Conservation (phyloP, 345 rosid species). For the Pugionium cornutum region DNA sequence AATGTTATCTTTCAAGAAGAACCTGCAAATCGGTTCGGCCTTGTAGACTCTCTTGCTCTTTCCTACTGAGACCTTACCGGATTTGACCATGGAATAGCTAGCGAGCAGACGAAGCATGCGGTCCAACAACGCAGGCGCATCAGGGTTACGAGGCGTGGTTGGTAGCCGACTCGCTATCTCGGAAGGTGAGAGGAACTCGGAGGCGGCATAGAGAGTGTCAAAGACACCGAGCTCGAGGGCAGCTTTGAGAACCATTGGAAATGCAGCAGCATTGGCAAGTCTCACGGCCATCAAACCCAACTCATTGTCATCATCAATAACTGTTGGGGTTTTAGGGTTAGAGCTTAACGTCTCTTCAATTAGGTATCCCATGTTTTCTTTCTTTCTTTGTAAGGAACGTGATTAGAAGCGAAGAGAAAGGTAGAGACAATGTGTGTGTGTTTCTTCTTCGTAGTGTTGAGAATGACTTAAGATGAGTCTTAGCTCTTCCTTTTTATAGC, state of each 20-base stretch:
- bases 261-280: conserved; percentile 35
- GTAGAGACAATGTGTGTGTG: too few species aligned
- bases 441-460: conserved; percentile 15
- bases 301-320: conserved; percentile 36
- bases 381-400: conserved; percentile 10
- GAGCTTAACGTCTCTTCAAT: conserved; percentile 25
- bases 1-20: conserved; percentile 37
- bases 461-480: conserved; percentile 2
- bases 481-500: conserved; percentile 26
- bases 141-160: conserved; percentile 43
- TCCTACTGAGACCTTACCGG: conserved; percentile 1
- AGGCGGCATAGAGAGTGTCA: conserved; percentile 37
- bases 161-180: conserved; percentile 46
- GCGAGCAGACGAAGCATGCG: conserved; percentile 52
- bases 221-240: conserved; percentile 48
- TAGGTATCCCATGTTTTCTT: conserved; percentile 13
- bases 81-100: conserved; percentile 43
- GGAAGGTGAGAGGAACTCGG: conserved; percentile 40
- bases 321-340: conserved; percentile 12
- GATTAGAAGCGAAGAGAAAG: too few species aligned
- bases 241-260: conserved; percentile 52
- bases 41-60: conserved; percentile 41
- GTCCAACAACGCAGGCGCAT: conserved; percentile 45
- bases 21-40: conserved; percentile 47
- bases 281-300: conserved; percentile 43